A percentile compares a stretch with the other conserved stretches of the same genome.
These are phyloP conservation scores for Boletus insuetus DNA, from an alignment of 768 basidiomycete species.

Conservation along the genomic window DNA sequence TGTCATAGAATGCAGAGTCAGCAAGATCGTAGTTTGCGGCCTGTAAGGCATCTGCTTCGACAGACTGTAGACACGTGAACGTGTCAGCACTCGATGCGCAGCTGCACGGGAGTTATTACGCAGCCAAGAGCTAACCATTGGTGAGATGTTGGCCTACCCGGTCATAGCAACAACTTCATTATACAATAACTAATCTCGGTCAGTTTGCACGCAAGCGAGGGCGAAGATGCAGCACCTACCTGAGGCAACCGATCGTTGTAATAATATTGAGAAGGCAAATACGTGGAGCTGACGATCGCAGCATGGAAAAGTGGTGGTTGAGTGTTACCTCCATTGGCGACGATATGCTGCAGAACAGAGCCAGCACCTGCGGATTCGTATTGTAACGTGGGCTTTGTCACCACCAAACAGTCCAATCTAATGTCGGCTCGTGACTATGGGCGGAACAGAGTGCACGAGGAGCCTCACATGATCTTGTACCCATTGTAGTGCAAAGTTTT, in stretches of 20 bases:
- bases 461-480: conserved; percentile 32
- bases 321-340: conserved; percentile 33
- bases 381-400: conserved; percentile 31
- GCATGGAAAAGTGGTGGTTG: conserved; percentile 32
- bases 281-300: conserved; percentile 33
- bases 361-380: conserved; percentile 34
- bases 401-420: conserved; percentile 36
- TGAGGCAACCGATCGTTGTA: conserved; percentile 32
- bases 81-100: conserved; percentile 36
- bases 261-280: conserved; percentile 32
- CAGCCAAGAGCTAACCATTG: conserved; percentile 5
- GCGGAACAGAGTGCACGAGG: not conserved
- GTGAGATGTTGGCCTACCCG: conserved; percentile 6
- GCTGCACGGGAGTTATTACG: conserved; percentile 9
- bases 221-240: conserved; percentile 6
- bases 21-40: conserved; percentile 33
- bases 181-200: conserved; percentile 17
- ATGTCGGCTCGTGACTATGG: not conserved
- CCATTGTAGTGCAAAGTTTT: conserved; percentile 34
- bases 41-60: conserved; percentile 32
- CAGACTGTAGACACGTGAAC: conserved; percentile 39
- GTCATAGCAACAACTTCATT: conserved; percentile 6
- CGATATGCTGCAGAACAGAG: conserved; percentile 34
- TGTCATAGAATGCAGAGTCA: conserved; percentile 36
- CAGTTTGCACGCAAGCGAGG: not conserved